phyloP scores from a whole-genome alignment of 2,329 filamentous ascomycete species.

The Exophiala sp. region DNA sequence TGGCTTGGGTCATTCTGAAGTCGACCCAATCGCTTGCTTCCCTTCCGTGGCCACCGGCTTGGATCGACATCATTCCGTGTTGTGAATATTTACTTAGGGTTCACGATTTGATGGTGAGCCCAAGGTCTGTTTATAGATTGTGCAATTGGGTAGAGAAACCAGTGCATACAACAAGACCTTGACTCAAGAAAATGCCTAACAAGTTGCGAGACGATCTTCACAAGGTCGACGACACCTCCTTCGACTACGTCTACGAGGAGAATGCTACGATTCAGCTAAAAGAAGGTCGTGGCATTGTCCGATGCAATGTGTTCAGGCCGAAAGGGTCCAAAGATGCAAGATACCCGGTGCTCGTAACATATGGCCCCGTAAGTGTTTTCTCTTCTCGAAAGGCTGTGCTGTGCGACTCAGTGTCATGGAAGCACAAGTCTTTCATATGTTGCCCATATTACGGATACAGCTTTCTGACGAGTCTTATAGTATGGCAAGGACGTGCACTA shows the following conservation, averaged over 20 bases:
- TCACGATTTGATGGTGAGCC: not conserved
- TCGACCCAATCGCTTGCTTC: not conserved
- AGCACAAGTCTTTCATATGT: too few species aligned
- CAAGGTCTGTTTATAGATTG: too few species aligned
- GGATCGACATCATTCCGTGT: too few species aligned
- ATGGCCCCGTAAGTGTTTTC: constrained; percentile 50
- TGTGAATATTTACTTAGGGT: not conserved
- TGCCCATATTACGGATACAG: too few species aligned
- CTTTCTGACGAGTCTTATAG: too few species aligned
- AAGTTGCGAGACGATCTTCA: constrained; percentile 17
- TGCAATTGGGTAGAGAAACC: not conserved
- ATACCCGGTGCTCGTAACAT: constrained; percentile 63
- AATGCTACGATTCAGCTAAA: constrained; percentile 48
- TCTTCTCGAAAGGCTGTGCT: too few species aligned
- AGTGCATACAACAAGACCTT: not conserved
- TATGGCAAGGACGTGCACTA: constrained; percentile 72
- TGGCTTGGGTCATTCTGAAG: not conserved
- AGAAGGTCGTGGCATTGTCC: constrained; percentile 40
- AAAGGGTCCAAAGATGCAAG: constrained; percentile 36
- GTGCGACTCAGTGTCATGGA: too few species aligned
- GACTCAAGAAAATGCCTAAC: constrained; percentile 31
- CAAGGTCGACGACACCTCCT: constrained; percentile 32
- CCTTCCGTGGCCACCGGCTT: not conserved
- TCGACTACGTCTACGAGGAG: constrained; percentile 49
- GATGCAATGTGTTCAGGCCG: constrained; percentile 52